Conservation (phyloP, 257 asterid species). For the Solanum chiquidenum region DNA sequence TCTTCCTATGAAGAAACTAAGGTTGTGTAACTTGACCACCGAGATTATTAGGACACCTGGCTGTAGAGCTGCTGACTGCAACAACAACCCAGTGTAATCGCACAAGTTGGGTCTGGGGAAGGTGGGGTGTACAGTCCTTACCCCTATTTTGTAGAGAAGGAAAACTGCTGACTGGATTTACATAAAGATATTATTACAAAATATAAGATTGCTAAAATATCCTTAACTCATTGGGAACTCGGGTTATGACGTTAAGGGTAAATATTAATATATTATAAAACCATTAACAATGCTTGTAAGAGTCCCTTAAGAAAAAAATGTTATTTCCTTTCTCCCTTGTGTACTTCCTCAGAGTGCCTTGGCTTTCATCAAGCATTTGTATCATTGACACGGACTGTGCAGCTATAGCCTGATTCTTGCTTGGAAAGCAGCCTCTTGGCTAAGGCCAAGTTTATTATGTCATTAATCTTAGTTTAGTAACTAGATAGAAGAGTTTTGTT, state of each 20-base stretch:
- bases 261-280: background rate
- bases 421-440: background rate
- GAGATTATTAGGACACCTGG: background rate
- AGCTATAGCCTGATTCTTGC: background rate
- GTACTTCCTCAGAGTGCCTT: background rate
- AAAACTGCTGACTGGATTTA: background rate
- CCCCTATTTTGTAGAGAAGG: background rate
- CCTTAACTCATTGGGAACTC: background rate
- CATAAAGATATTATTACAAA: background rate
- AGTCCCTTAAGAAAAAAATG: background rate
- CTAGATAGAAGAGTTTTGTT: background rate
- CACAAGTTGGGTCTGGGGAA: background rate
- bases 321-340: background rate
- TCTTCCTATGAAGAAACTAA: background rate
- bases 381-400: background rate
- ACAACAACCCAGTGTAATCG: background rate
- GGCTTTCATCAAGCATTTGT: background rate
- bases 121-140: background rate
- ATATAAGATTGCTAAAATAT: background rate
- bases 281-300: background rate
- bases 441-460: background rate
- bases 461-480: background rate
- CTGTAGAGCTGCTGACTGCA: background rate
- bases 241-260: background rate
- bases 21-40: background rate